These are phyloP conservation scores for Colletotrichum sp. DNA, from an alignment of 2,329 filamentous ascomycete species.

Conservation along the genomic window DNA sequence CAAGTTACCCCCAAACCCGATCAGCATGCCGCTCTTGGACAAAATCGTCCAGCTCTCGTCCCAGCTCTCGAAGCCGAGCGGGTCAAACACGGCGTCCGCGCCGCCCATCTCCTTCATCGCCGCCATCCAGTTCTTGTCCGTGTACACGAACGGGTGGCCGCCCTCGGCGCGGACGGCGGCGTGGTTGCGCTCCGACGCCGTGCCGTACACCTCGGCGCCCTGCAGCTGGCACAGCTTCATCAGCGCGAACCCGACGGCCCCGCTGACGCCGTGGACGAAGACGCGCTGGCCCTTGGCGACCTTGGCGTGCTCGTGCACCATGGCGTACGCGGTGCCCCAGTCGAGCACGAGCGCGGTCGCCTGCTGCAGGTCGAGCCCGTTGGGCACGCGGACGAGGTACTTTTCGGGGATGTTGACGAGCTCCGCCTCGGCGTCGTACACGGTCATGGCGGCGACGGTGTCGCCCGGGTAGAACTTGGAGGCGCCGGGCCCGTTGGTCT, in stretches of 20 bases:
- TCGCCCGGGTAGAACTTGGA: conserved; percentile 35
- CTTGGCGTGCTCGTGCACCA: conserved; percentile 41
- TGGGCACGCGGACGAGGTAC: conserved; percentile 46
- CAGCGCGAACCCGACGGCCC: conserved; percentile 50
- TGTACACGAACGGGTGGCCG: conserved; percentile 49
- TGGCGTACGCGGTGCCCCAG: conserved; percentile 47
- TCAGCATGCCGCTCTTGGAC: conserved; percentile 39
- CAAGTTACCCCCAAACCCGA: conserved; percentile 43
- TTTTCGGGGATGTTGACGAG: conserved; percentile 52
- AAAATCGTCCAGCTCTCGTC: conserved; percentile 54
- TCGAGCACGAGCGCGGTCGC: conserved; percentile 47
- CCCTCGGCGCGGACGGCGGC: conserved; percentile 40
- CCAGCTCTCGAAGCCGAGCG: conserved; percentile 55
- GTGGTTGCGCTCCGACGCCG: conserved; percentile 52
- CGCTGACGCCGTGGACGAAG: conserved; percentile 56
- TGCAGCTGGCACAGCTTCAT: conserved; percentile 44
- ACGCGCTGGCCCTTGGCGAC: conserved; percentile 48
- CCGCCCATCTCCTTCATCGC: conserved; percentile 50
- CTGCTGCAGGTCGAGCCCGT: conserved; percentile 42
- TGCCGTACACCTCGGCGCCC: conserved; percentile 54
- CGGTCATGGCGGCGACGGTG: conserved; percentile 38
- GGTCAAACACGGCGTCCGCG: conserved; percentile 51
- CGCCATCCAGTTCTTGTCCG: conserved; percentile 52
- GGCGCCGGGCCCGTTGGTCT: conserved; percentile 38
- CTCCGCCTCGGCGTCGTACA: conserved; percentile 48